Evolutionary conservation across 2,329 filamentous ascomycete species (phyloP).

Genomic region (Paracamarosporium sp.): DNA sequence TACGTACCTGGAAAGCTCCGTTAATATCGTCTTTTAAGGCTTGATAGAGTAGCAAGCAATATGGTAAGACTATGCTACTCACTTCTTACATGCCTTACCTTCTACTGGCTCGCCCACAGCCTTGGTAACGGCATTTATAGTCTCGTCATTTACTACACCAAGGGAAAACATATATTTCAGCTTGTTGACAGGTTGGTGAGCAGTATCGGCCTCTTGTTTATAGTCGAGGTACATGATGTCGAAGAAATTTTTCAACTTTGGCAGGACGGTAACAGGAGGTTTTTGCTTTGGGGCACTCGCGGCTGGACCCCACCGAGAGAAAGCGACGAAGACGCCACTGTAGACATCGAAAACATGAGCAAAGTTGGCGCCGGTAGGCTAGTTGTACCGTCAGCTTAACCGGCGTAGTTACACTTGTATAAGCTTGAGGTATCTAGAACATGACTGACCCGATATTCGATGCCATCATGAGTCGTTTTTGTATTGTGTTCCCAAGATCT

Average conservation of each 20-base stretch:
- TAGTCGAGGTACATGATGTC: constrained; percentile 13
- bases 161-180: neutral
- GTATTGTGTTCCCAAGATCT: neutral
- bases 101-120: neutral
- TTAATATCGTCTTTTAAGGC: too few relatives aligned
- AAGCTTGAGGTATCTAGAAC: neutral
- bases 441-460: neutral
- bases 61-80: too few relatives aligned
- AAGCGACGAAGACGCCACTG: constrained; percentile 7
- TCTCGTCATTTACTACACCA: neutral
- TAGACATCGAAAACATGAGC: constrained; percentile 4
- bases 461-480: neutral
- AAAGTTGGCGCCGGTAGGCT: constrained; percentile 1
- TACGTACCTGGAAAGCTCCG: neutral
- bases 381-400: neutral
- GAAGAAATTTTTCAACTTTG: constrained; percentile 8
- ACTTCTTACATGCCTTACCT: neutral
- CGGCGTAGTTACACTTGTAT: neutral
- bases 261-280: neutral
- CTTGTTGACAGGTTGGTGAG: neutral
- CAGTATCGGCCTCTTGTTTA: neutral
- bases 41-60: too few relatives aligned
- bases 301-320: neutral
- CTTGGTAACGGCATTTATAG: neutral
- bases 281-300: neutral